Base-by-base conservation (phyloP, 805 yeast genomes). In the Kodamaea leandrae region DNA sequence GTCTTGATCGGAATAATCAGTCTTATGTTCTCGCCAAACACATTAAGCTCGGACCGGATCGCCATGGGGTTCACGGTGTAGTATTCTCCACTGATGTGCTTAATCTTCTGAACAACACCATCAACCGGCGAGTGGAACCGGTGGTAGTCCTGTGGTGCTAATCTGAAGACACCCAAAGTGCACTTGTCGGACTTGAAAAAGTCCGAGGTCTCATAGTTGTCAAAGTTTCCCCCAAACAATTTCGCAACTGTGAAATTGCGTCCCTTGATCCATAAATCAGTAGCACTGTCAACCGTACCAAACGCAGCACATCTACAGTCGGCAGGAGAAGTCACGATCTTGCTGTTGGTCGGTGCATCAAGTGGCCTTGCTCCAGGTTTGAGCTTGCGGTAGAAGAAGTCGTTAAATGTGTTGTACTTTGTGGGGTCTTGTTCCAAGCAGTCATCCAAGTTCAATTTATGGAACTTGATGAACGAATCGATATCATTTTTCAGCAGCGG, bases 31-130 rank as follows among this genome's bases (percentile, higher is more conserved):
- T 90, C 97, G 6, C 97, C 96, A 63, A 79, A 93, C 1, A 91
- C 97, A 60, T 91, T 98, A 42, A 91, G 64, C 8, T 79, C 77
- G 2, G 95, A 85, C 42, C 98, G 64, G 24, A 93, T 77, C 0
- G 98, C 98, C 98, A 91, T 91, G 1, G 98, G 98, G 55, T 91
- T 91, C 14, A 91, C 99, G 0, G 98, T 91, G 58, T 87, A 91
- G 58, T 91, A 91, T 53, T 89, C 93, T 1, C 98, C 99, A 25
- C 81, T 84, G 23, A 91, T 84, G 49, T 70, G 74, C 35, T 70
- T 70, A 12, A 91, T 82, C 43, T 77, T 71, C 1, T 85, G 84
- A 24, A 93, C 62, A 0, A 57, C 57, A 2, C 97, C 98, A 44
- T 74, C 76, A 2, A 93, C 90, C 0, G 97, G 96, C 12, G 79